Base-by-base conservation (phyloP, 202 grass and related monocot genomes). In the Setaria italica region DNA sequence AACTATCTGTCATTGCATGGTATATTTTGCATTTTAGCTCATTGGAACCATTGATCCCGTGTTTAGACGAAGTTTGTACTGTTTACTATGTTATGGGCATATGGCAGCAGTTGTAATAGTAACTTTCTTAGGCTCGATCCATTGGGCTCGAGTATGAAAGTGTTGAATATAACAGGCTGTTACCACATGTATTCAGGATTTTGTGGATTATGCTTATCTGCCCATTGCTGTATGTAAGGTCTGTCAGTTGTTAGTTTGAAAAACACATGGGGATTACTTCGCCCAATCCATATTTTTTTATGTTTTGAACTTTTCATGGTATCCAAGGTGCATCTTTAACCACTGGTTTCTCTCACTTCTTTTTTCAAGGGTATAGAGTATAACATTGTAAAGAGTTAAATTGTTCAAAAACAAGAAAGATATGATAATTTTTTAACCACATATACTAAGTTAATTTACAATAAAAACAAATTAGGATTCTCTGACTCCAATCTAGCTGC, bases 401-500 rank as follows among this genome's bases (percentile, higher is more conserved):
- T 25, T 69, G 30, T 17, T 76, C 37, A 37, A 82, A 76, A 59
- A 39, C 17, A 48, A 80, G 32, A 74, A 66, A n/a, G 16, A 76
- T 7, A 32, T 51, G 8, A 13, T 60, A 19, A 14, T 15, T 84
- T 30, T 68, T 4, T 47, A 34, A 48, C 25, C 8, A 77, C 14
- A 68, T 67, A 6, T 56, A 1, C 13, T 69, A 32, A 33, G 49
- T 76, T 68, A 85, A 58, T 62, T 70, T 62, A 29, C 64, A 78
- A 60, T 21, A 70, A 46, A 35, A 77, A 37, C 13, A 51, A 32
- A 78, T 43, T 68, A 68, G 70, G 37, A 20, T 50, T 70, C 8
- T 80, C 71, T 74, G 30, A 54, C 32, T 35, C 25, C 60, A 53
- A 76, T 85, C 57, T 73, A 78, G 47, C 65, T 7, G 54, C 76